A percentile compares a stretch with the other conserved stretches of the same genome.
Evolutionary conservation across 1,284 basidiomycete genomes (phyloP).

Genomic region (Trametes versicolor): DNA sequence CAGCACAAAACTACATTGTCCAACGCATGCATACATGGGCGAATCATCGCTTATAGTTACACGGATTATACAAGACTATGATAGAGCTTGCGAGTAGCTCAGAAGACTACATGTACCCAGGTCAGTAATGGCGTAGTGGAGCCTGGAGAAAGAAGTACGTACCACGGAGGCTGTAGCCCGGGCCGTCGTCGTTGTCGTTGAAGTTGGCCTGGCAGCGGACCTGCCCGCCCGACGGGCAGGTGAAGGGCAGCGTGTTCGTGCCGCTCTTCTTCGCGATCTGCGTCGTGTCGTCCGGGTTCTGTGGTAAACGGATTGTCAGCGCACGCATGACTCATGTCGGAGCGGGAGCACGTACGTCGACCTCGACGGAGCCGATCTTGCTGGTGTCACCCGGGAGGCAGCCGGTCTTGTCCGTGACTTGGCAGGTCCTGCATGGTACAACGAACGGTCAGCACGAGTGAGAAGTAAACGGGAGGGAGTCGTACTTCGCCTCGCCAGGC

Average conservation of each 20-base stretch:
- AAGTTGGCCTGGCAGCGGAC: conserved; percentile 23
- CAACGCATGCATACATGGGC: too few relatives aligned
- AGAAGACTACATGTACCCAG: conserved; percentile 3
- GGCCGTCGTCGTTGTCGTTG: conserved; percentile 20
- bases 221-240: conserved; percentile 12
- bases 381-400: conserved; percentile 17
- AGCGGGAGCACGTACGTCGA: conserved; percentile 8
- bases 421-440: conserved; percentile 15
- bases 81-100: background rate
- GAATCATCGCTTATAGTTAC: too few relatives aligned
- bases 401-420: conserved; percentile 18
- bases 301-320: background rate
- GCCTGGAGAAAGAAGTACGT: background rate
- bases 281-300: conserved; percentile 14
- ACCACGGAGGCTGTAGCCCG: conserved; percentile 24
- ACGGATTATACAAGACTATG: background rate
- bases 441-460: too few relatives aligned
- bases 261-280: conserved; percentile 15
- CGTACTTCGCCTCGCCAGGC: conserved; percentile 10
- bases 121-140: background rate
- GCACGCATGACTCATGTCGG: too few relatives aligned
- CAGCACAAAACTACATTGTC: too few relatives aligned
- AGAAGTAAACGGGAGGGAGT: background rate
- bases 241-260: conserved; percentile 20
- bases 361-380: conserved; percentile 20